Conservation (phyloP, 768 basidiomycete genomes). For the Tricholoma sp. region DNA sequence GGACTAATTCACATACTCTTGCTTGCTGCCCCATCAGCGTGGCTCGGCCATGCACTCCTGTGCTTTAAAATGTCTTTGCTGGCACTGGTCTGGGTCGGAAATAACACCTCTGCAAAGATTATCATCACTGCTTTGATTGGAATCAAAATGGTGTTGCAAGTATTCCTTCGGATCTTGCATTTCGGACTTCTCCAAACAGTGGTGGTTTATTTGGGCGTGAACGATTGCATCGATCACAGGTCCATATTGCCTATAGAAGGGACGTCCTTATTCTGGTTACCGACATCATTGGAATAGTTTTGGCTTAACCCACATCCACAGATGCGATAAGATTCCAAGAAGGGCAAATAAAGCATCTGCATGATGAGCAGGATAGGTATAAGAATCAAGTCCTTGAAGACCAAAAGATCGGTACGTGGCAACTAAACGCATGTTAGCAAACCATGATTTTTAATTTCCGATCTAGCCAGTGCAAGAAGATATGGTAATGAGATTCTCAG, state of each 20-base stretch:
- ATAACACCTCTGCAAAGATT: background rate
- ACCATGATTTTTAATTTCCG: too few species aligned
- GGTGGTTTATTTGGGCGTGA: background rate
- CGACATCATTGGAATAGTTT: too few species aligned
- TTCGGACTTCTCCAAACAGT: background rate
- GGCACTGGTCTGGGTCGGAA: background rate
- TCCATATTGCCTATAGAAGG: background rate
- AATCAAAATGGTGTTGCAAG: background rate
- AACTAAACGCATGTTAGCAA: too few species aligned
- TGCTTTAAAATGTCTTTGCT: background rate
- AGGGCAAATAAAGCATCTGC: too few species aligned
- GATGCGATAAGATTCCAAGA: background rate
- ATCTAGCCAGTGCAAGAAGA: too few species aligned
- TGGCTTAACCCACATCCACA: background rate
- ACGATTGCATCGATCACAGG: background rate
- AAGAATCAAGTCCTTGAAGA: too few species aligned
- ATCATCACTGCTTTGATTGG: background rate
- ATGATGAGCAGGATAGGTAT: too few species aligned
- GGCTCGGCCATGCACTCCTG: background rate
- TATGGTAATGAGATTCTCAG: too few species aligned
- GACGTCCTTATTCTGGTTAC: background rate
- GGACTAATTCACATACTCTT: background rate
- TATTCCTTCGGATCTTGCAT: background rate
- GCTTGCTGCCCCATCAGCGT: background rate
- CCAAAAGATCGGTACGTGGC: too few species aligned